Percentiles rank a stretch among this genome's conserved stretches.
phyloP scores from a whole-genome alignment of 805 yeast species.

The Candida coleopterorum region DNA sequence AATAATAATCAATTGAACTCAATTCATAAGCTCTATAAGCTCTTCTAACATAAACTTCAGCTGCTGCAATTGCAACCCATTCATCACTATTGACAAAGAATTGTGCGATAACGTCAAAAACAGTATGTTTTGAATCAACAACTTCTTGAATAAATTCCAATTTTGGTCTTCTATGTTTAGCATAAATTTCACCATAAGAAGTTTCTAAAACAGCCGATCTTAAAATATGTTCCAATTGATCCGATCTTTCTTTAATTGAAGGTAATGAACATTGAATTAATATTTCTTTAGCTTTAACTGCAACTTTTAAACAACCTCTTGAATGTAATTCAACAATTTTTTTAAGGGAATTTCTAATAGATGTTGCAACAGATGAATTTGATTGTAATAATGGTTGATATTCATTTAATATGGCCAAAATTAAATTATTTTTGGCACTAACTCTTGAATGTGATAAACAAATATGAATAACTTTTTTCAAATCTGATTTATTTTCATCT shows the following conservation, averaged over 20 bases:
- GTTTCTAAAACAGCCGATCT: slow-evolving; percentile 87
- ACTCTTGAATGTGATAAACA: slow-evolving; percentile 91
- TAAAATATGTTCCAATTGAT: slow-evolving; percentile 94
- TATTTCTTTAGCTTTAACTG: slow-evolving; percentile 92
- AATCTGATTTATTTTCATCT: slow-evolving; percentile 77
- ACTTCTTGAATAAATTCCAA: slow-evolving; percentile 79
- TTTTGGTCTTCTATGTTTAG: slow-evolving; percentile 78
- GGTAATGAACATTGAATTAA: slow-evolving; percentile 96
- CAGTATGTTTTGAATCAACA: slow-evolving; percentile 93
- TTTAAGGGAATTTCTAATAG: slow-evolving; percentile 68
- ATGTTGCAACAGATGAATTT: slow-evolving; percentile 61
- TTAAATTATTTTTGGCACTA: slow-evolving; percentile 85
- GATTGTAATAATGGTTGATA: slow-evolving; percentile 78
- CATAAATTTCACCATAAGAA: slow-evolving; percentile 77
- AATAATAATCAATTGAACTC: slow-evolving; percentile 64
- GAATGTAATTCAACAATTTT: slow-evolving; percentile 83
- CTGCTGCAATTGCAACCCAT: slow-evolving; percentile 91
- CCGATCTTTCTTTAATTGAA: slow-evolving; percentile 91
- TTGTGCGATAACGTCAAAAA: slow-evolving; percentile 92
- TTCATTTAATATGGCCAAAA: slow-evolving; percentile 76
- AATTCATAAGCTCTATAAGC: slow-evolving; percentile 95
- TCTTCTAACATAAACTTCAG: slow-evolving; percentile 93
- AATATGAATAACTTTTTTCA: slow-evolving; percentile 63
- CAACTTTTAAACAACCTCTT: slow-evolving; percentile 87
- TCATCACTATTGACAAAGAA: slow-evolving; percentile 80